Base-by-base conservation (phyloP, 352 stramenopile species). In the Blastocystis sp. region DNA sequence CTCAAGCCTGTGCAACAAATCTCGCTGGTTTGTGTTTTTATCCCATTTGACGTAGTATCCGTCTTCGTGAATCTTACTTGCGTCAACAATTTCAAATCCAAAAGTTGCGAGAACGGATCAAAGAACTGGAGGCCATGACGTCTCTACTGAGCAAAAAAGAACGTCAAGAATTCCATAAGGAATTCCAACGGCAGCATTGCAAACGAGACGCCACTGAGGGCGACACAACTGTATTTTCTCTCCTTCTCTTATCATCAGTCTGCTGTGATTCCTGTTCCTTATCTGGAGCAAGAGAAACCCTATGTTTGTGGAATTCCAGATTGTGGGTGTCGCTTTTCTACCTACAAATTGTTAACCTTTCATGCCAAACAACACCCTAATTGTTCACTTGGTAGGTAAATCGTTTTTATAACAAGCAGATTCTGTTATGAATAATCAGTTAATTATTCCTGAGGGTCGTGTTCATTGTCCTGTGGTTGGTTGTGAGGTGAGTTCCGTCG, bases 211-310 rank as follows among this genome's bases (percentile, higher is more conserved):
- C 2, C 3, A 68, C 53, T 3, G 39, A 68, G 13, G 73, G 50
- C 9, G 29, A 63, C 20, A 43, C 50, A 2, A 64, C 47, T 23
- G 73, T 84, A 15, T 23, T 15, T 47, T 18, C 20, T 54, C 8
- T 8, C 9, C 11, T 13, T 5, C 20, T 47, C n/a, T 47, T 69
- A 3, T 66, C 53, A 20, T 34, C 53, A 84, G 73, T 50, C 73
- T 0, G 11, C 50, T 9, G 73, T 84, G 2, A 84, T 84, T 29
- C 73, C 73, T 34, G 73, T 84, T 4, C 20, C 55, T 3, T 84
- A 84, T 53, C 53, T 84, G 20, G 73, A 84, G 54, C 50, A 84
- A 43, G 73, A 84, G n/a, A 84, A 84, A 34, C 73, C 73, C 13
- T 84, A 84, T 34, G 18, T 84, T 9, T 84, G 73, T 37, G 73